These are phyloP conservation scores for Arabis hirsuta DNA, from an alignment of 345 rosid species.

Conservation along the genomic window DNA sequence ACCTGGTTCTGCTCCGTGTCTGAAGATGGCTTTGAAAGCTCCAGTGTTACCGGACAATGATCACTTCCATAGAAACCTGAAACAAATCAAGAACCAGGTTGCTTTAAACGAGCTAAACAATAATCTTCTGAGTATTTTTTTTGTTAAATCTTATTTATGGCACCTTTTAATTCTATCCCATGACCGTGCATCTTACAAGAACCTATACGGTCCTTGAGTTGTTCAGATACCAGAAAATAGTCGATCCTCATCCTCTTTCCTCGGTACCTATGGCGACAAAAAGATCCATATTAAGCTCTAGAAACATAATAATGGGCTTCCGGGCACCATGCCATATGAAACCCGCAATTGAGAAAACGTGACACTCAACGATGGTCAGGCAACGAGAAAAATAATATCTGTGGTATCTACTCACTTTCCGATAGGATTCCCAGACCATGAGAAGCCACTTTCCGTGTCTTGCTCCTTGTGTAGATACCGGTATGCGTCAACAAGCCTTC, in stretches of 20 bases:
- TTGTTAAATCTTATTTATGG: constrained; percentile 4
- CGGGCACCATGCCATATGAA: constrained; percentile 1
- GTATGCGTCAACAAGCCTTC: constrained; percentile 85
- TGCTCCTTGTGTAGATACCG: constrained; percentile 79
- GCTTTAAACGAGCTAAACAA: constrained; percentile 18
- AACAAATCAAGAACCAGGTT: constrained; percentile 33
- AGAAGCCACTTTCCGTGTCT: constrained; percentile 92
- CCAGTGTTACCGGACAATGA: constrained; percentile 87
- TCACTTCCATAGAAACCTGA: constrained; percentile 90
- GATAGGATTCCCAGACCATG: constrained; percentile 91
- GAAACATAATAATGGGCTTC: background rate
- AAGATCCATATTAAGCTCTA: constrained; percentile 6
- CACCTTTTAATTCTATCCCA: constrained; percentile 87
- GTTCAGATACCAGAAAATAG: constrained; percentile 79
- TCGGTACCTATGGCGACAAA: constrained; percentile 61
- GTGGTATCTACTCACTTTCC: constrained; percentile 69
- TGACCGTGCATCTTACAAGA: constrained; percentile 80
- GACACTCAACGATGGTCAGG: background rate
- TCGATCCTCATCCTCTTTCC: constrained; percentile 96
- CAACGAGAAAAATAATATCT: background rate
- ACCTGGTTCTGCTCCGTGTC: constrained; percentile 41
- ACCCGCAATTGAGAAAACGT: background rate
- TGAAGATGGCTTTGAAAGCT: constrained; percentile 54
- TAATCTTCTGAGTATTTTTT: background rate
- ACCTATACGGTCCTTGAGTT: constrained; percentile 63